These are phyloP conservation scores for Blastomyces percursus DNA, from an alignment of 2,329 filamentous ascomycete species.

Conservation along the genomic window DNA sequence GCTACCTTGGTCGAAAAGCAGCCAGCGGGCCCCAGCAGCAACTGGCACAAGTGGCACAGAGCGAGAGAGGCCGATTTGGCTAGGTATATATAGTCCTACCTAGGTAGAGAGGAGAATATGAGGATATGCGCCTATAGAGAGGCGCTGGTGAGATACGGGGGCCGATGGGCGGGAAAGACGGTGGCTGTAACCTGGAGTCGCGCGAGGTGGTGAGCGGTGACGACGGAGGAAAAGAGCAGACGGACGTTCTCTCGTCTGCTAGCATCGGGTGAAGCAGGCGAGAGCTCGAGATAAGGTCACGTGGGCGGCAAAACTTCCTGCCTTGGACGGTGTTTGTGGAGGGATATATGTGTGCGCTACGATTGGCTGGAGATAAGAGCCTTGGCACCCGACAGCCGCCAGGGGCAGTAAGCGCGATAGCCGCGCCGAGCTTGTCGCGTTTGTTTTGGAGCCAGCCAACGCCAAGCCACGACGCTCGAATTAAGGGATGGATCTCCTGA, in stretches of 20 bases:
- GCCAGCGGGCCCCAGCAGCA: too few relatives aligned
- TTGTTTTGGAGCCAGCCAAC: not conserved
- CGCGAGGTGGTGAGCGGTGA: not conserved
- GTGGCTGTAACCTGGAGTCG: not conserved
- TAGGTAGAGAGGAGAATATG: not conserved
- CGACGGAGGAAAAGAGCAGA: not conserved
- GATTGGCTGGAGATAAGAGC: not conserved
- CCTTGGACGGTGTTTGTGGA: not conserved
- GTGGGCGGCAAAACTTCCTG: not conserved
- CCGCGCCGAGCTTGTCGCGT: not conserved
- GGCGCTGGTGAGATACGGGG: not conserved
- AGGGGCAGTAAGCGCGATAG: not conserved
- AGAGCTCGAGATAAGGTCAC: not conserved
- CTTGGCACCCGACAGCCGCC: not conserved
- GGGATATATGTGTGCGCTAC: too few relatives aligned
- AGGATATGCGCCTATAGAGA: not conserved
- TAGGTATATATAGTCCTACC: not conserved
- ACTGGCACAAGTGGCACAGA: too few relatives aligned
- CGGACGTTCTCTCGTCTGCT: not conserved
- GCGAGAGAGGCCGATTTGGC: not conserved
- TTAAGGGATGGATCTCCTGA: slow-evolving; percentile 2
- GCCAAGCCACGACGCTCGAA: not conserved
- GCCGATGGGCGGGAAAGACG: not conserved
- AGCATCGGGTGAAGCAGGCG: not conserved
- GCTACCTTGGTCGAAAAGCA: not conserved